Evolutionary conservation across 108 stramenopile genomes (phyloP).

Genomic region (Nitzschia sp.): DNA sequence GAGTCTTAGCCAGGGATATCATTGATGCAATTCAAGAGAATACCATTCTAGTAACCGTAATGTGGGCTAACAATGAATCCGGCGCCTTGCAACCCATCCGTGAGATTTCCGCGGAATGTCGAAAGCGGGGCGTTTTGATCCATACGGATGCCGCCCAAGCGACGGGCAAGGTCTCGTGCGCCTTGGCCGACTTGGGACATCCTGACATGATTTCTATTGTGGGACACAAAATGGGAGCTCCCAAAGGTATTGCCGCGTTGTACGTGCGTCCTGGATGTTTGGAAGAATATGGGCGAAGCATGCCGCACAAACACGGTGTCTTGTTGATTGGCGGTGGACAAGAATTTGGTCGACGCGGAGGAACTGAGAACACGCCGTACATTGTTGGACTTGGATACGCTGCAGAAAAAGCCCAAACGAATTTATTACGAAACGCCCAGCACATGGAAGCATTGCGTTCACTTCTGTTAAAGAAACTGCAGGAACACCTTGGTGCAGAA

Average conservation of each 20-base stretch:
- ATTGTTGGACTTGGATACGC: constrained; percentile 90
- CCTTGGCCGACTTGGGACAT: constrained; percentile 39
- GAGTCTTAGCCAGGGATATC: constrained; percentile 67
- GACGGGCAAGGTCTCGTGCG: constrained; percentile 87
- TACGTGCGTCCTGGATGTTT: constrained; percentile 76
- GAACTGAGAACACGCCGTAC: constrained; percentile 95
- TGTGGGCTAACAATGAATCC: constrained; percentile 97
- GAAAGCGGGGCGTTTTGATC: constrained; percentile 71
- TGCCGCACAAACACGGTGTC: constrained; percentile 49
- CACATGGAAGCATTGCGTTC: constrained; percentile 74
- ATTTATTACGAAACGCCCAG: constrained; percentile 43
- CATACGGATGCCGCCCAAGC: constrained; percentile 98
- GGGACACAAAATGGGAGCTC: constrained; percentile 98
- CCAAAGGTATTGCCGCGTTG: constrained; percentile 94
- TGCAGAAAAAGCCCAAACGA: constrained; percentile 43
- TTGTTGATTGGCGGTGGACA: constrained; percentile 74
- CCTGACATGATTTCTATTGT: constrained; percentile 95
- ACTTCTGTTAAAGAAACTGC: constrained; percentile 58
- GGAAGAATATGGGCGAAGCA: constrained; percentile 29
- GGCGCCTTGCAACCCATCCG: constrained; percentile 91
- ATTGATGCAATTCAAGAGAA: constrained; percentile 61
- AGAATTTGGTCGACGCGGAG: constrained; percentile 89
- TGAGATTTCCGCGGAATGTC: constrained; percentile 71
- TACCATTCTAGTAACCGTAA: constrained; percentile 92
- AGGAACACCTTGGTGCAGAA: constrained; percentile 38